These are phyloP conservation scores for Candida rishiriensis DNA, from an alignment of 805 yeast species.

Conservation along the genomic window DNA sequence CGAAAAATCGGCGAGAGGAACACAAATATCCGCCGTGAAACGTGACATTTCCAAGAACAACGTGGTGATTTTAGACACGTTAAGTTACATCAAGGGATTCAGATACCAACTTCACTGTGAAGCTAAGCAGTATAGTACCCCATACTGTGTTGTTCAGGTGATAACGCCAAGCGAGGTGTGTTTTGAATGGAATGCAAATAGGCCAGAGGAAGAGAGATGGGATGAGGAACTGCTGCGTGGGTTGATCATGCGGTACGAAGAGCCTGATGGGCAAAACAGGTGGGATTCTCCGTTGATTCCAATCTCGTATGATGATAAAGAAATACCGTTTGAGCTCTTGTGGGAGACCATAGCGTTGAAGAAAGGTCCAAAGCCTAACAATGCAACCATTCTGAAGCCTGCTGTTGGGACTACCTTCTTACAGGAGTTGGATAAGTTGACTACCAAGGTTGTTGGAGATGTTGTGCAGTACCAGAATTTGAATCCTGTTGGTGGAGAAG, in stretches of 20 bases:
- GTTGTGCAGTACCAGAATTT: conserved; percentile 61
- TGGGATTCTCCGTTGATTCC: conserved; percentile 95
- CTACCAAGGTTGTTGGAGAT: conserved; percentile 59
- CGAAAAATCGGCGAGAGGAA: conserved; percentile 80
- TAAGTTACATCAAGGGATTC: conserved; percentile 91
- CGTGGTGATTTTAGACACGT: conserved; percentile 79
- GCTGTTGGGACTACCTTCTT: conserved; percentile 73
- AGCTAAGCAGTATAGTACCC: conserved; percentile 77
- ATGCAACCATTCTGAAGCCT: conserved; percentile 78
- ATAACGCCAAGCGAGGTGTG: conserved; percentile 64
- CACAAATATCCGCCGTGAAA: conserved; percentile 84
- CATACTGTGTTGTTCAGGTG: conserved; percentile 78
- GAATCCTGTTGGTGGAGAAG: conserved; percentile 43
- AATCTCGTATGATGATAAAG: conserved; percentile 51
- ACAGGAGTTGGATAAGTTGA: conserved; percentile 69
- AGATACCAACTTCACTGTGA: conserved; percentile 93
- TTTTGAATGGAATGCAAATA: conserved; percentile 51
- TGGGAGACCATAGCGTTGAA: conserved; percentile 59
- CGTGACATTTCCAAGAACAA: conserved; percentile 65
- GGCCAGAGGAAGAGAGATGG: conserved; percentile 46
- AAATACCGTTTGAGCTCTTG: conserved; percentile 60
- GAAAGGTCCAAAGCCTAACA: conserved; percentile 70
- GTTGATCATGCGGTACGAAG: conserved; percentile 83
- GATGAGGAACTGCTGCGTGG: conserved; percentile 59
- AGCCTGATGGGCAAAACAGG: conserved; percentile 77